Conservation (phyloP, 108 stramenopile species). For the Cyclotella sp. region DNA sequence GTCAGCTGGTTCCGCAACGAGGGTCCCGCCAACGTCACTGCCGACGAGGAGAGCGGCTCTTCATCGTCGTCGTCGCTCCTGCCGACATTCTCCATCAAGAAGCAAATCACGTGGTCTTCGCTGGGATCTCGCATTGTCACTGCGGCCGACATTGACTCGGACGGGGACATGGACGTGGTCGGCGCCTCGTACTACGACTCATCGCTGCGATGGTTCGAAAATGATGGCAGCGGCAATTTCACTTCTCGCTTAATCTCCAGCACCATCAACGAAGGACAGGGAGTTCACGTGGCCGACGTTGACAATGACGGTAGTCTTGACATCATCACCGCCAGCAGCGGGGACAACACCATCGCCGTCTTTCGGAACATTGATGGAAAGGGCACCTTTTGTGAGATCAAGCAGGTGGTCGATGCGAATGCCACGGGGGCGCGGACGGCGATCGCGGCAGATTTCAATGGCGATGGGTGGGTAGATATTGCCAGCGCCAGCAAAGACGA, state of each 20-base stretch:
- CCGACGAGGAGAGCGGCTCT: neutral
- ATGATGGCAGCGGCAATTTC: slow-evolving; percentile 28
- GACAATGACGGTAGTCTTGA: slow-evolving; percentile 27
- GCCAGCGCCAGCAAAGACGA: slow-evolving; percentile 26
- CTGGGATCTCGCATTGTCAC: slow-evolving; percentile 28
- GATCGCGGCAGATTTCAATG: slow-evolving; percentile 32
- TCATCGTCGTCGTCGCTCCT: neutral
- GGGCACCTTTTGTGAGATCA: slow-evolving; percentile 28
- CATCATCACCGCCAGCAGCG: slow-evolving; percentile 20
- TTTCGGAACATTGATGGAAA: slow-evolving; percentile 22
- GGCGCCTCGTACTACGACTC: slow-evolving; percentile 36
- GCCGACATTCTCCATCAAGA: slow-evolving; percentile 24
- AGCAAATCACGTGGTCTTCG: slow-evolving; percentile 29
- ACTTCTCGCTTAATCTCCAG: slow-evolving; percentile 18
- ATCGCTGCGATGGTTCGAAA: slow-evolving; percentile 36
- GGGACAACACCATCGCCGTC: slow-evolving; percentile 31
- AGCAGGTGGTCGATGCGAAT: slow-evolving; percentile 29
- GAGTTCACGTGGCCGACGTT: slow-evolving; percentile 8
- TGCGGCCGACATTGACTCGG: slow-evolving; percentile 16
- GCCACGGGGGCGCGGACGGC: slow-evolving; percentile 35
- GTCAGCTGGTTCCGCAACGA: slow-evolving; percentile 32
- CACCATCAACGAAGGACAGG: slow-evolving; percentile 27
- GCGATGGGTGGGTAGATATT: slow-evolving; percentile 44
- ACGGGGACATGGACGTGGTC: slow-evolving; percentile 21
- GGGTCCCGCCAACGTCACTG: neutral